phyloP scores from a whole-genome alignment of 23 red algal genomes.

The Cyanidiococcus yangmingshanensis region DNA sequence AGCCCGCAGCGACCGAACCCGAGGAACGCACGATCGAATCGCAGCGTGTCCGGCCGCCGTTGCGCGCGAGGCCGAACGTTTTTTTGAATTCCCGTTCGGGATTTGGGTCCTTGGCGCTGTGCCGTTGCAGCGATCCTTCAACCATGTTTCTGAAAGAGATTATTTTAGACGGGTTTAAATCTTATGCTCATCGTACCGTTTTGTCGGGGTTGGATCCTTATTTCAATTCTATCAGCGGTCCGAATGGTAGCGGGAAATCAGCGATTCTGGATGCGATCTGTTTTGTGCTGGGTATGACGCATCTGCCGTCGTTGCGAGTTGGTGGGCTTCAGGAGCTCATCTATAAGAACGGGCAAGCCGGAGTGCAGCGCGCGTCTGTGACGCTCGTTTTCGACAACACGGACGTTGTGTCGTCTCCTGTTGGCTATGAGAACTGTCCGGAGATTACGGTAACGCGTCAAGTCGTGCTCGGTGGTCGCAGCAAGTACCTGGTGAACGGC shows the following conservation, averaged over 20 bases:
- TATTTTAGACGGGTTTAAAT: constrained; percentile 98
- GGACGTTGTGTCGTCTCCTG: constrained; percentile 48
- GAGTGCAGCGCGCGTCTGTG: constrained; percentile 66
- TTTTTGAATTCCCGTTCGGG: too few relatives aligned
- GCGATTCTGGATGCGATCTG: constrained; percentile 97
- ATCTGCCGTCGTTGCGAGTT: constrained; percentile 75
- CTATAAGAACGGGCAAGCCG: constrained; percentile 92
- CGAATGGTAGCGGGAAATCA: constrained; percentile 92
- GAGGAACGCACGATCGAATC: too few relatives aligned
- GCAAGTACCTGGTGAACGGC: constrained; percentile 95
- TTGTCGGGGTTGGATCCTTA: constrained; percentile 73
- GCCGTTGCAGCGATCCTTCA: too few relatives aligned
- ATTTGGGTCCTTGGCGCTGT: too few relatives aligned
- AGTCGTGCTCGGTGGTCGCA: constrained; percentile 74
- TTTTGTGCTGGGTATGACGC: constrained; percentile 94
- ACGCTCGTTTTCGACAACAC: constrained; percentile 91
- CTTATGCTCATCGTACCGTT: constrained; percentile 71
- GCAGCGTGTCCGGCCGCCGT: too few relatives aligned
- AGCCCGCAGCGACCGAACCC: too few relatives aligned
- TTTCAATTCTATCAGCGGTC: constrained; percentile 97
- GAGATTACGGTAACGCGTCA: constrained; percentile 70
- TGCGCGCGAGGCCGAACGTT: too few relatives aligned
- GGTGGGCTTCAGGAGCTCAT: constrained; percentile 83
- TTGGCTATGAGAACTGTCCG: constrained; percentile 69
- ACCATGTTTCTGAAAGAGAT: constrained; percentile 79